These are phyloP conservation scores for Ascochyta pisi DNA, from an alignment of 2,329 filamentous ascomycete species.

Conservation along the genomic window DNA sequence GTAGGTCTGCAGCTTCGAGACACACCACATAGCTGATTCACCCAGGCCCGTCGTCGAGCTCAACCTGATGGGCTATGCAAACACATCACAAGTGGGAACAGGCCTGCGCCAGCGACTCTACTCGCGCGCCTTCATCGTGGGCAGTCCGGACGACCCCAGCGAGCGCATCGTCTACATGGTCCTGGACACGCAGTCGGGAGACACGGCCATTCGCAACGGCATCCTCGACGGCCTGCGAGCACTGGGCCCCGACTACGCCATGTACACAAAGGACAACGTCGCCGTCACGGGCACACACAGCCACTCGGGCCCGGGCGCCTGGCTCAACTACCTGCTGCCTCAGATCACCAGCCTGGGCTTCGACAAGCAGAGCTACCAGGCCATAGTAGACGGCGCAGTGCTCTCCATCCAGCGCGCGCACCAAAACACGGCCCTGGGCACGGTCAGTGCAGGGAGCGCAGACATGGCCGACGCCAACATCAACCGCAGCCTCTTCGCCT, in stretches of 20 bases:
- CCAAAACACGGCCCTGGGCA: slow-evolving; percentile 71
- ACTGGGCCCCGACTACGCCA: slow-evolving; percentile 73
- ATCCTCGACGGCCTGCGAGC: slow-evolving; percentile 76
- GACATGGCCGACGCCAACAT: slow-evolving; percentile 79
- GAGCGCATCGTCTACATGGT: slow-evolving; percentile 88
- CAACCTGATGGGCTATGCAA: slow-evolving; percentile 91
- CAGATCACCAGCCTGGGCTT: slow-evolving; percentile 91
- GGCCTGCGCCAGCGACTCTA: slow-evolving; percentile 88
- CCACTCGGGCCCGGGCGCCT: slow-evolving; percentile 88
- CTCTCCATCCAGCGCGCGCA: slow-evolving; percentile 85
- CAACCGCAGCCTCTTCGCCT: slow-evolving; percentile 87
- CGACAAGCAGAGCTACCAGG: slow-evolving; percentile 82
- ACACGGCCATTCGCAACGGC: slow-evolving; percentile 87
- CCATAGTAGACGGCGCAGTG: slow-evolving; percentile 85
- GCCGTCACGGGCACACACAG: slow-evolving; percentile 93
- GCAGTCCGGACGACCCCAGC: slow-evolving; percentile 66
- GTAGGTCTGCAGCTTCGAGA: slow-evolving; percentile 45
- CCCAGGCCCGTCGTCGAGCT: slow-evolving; percentile 82
- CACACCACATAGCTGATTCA: not conserved
- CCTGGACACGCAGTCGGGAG: slow-evolving; percentile 84
- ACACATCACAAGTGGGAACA: slow-evolving; percentile 79
- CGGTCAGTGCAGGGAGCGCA: slow-evolving; percentile 72
- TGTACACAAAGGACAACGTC: slow-evolving; percentile 81
- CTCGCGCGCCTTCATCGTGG: slow-evolving; percentile 88
- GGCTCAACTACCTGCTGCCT: slow-evolving; percentile 92